A percentile compares a stretch with the other conserved stretches of the same genome.
These are phyloP conservation scores for Tuber brumale DNA, from an alignment of 495 filamentous ascomycete species.

Conservation along the genomic window DNA sequence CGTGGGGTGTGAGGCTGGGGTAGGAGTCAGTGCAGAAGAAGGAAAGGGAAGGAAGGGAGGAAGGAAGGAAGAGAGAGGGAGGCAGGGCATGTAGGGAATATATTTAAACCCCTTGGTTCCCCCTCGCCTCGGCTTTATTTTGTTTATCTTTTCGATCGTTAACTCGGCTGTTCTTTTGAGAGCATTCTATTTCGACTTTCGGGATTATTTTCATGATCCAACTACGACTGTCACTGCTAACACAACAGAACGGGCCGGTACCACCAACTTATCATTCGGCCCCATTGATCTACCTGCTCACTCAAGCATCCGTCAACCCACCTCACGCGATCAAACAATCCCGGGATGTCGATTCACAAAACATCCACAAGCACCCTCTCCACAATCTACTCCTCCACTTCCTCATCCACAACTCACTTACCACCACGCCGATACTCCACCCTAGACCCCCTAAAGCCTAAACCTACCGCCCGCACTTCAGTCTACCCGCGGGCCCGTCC, in stretches of 20 bases:
- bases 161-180: neutral
- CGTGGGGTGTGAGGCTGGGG: neutral
- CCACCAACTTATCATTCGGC: neutral
- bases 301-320: neutral
- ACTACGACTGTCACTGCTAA: neutral
- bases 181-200: neutral
- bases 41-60: neutral
- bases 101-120: neutral
- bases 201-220: neutral
- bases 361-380: neutral
- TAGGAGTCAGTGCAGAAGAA: neutral
- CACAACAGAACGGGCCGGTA: neutral
- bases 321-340: neutral
- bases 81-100: neutral
- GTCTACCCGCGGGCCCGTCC: neutral
- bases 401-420: neutral
- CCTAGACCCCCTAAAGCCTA: neutral
- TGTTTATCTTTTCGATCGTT: neutral
- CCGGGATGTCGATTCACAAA: neutral
- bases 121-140: neutral
- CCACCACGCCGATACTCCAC: neutral
- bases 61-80: neutral
- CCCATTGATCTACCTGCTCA: neutral
- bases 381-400: neutral
- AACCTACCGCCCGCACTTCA: neutral